Conservation (phyloP, 306 rosid genomes). For the Cucurbita ficifolia region DNA sequence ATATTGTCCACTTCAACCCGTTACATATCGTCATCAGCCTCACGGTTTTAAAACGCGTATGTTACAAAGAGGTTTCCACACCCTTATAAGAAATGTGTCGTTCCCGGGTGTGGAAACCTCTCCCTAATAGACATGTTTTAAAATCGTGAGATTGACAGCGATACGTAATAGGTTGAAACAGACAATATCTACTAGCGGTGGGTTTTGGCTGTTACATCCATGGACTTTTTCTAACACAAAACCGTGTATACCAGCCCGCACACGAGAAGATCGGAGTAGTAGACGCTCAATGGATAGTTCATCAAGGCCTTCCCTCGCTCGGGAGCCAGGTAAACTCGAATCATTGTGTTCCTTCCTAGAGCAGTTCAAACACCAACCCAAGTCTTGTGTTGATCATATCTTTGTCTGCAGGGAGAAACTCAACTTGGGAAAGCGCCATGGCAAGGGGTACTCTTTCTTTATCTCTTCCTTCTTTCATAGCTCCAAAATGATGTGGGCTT, state of each 20-base stretch:
- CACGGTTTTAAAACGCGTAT: no score
- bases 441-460: constrained; percentile 60
- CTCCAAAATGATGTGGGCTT: constrained; percentile 6
- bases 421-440: constrained; percentile 55
- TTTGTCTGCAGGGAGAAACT: constrained; percentile 55
- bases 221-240: not conserved
- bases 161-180: rapidly evolving
- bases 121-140: no score
- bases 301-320: constrained; percentile 81
- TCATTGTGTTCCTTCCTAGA: not conserved
- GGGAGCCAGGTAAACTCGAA: constrained; percentile 59
- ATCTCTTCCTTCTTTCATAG: not conserved
- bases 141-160: no score
- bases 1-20: no score
- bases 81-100: no score
- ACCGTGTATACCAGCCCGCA: constrained; percentile 54
- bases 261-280: constrained; percentile 97
- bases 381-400: not conserved
- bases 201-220: not conserved
- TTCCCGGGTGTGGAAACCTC: no score
- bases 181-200: no score
- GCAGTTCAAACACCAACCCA: not conserved
- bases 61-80: no score
- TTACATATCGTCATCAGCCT: no score
- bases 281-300: constrained; percentile 93